These are phyloP conservation scores for Cercospora janseana DNA, from an alignment of 2,329 filamentous ascomycete genomes.

Conservation along the genomic window DNA sequence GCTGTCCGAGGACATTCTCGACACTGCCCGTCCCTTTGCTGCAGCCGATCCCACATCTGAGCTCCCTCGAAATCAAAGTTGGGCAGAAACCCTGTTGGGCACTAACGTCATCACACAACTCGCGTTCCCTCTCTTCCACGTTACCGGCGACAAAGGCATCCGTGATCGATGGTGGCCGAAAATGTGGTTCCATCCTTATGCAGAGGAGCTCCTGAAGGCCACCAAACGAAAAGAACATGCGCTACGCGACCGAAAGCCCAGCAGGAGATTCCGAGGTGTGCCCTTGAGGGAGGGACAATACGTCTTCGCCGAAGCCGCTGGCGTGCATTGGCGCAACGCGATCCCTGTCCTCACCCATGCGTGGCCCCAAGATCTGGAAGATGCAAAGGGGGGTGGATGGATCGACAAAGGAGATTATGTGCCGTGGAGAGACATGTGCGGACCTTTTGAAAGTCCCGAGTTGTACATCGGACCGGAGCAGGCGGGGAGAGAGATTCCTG, in stretches of 20 bases:
- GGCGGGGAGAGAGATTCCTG: constrained; percentile 10
- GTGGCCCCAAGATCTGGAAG: constrained; percentile 9
- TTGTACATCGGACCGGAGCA: constrained; percentile 17
- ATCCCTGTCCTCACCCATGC: constrained; percentile 15
- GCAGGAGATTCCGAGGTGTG: too few relatives aligned
- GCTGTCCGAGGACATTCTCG: constrained; percentile 18
- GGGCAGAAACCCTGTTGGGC: constrained; percentile 26
- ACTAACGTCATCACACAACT: constrained; percentile 24
- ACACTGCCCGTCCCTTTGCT: constrained; percentile 19
- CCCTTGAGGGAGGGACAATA: constrained; percentile 10
- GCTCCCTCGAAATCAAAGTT: constrained; percentile 16
- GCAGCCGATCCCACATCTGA: neutral
- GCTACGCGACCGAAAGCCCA: constrained; percentile 10
- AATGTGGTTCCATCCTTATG: constrained; percentile 30
- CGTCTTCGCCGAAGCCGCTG: constrained; percentile 13
- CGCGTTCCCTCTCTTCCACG: constrained; percentile 26
- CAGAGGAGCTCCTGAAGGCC: constrained; percentile 20
- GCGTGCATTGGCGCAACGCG: constrained; percentile 17
- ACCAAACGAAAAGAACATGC: constrained; percentile 16
- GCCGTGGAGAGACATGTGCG: constrained; percentile 24
- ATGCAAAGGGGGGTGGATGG: constrained; percentile 28
- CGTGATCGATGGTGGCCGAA: constrained; percentile 28
- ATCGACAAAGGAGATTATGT: constrained; percentile 21
- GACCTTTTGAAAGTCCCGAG: constrained; percentile 15
- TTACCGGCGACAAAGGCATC: constrained; percentile 26